Evolutionary conservation across 2,329 filamentous ascomycete species (phyloP), one percentile per base, ranked within the genome.

Genomic region (Fusarium paranaense): DNA sequence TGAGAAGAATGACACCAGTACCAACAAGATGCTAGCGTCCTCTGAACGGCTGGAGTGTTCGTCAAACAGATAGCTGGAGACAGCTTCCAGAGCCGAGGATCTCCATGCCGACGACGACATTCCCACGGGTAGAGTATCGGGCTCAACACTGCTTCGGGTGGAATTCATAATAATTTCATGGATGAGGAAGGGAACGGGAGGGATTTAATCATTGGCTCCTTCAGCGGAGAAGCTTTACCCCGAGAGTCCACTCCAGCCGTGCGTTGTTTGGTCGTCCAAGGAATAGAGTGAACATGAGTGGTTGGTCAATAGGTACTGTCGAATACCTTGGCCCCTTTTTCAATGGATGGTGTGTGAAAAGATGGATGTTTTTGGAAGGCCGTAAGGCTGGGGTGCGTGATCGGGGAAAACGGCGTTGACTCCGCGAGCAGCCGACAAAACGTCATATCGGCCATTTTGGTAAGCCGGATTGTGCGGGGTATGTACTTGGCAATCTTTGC

Each of bases 1-100:
- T 1, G 72, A 76, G 27, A 76, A 70, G 60, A 76, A 76, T 27
- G 74, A 76, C 11, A 76, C 35, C 4, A 76, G 42, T n/a, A 76
- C 63, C 56, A 76, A 38, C 32, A 76, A 64, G 37, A 74, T 67
- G 35, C 66, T 72, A 22, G 74, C 71, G 42, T 76, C 73, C 59
- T 76, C 68, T 18, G 73, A 74, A 22, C 62, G 62, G 20, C 37
- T 62, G 50, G 56, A 66, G 54, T 42, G 68, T 27, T 66, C 63
- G 22, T 71, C 66, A 47, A 66, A 70, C 25, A 74, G 20, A 37
- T 64, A 71, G 16, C 62, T 69, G 30, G 73, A 73, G 25, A 64
- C 62, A 35, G 73, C 73, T 64, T 71, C 73, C 22, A 76, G 62
- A 32, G 73, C 73, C 33, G 73, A 69, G 37, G 68, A 59, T 42